Percentiles rank a stretch among this genome's conserved stretches.
Evolutionary conservation across 768 basidiomycete species (phyloP).

Genomic region (Mycena maculata): DNA sequence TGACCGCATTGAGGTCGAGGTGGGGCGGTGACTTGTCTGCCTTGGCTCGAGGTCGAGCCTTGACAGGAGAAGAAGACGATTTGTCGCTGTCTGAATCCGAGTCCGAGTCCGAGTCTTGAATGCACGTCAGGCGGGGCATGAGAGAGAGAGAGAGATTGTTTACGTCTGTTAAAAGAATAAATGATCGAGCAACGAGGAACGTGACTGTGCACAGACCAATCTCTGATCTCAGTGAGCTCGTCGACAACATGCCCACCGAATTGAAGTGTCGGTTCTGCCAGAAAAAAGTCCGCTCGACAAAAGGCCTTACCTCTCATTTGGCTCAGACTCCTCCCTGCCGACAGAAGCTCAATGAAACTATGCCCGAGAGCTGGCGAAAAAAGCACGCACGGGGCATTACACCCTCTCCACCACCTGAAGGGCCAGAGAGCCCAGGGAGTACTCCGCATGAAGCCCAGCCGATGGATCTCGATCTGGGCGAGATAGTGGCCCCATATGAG

Average conservation of each 20-base stretch:
- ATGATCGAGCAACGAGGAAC: constrained; percentile 1
- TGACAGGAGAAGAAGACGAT: not conserved
- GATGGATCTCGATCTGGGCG: constrained; percentile 4
- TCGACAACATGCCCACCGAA: not conserved
- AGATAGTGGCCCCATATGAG: no score
- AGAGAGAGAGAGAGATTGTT: not conserved
- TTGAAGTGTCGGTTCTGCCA: constrained; percentile 9
- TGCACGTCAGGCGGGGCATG: not conserved
- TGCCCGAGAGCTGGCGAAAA: not conserved
- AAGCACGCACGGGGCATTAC: not conserved
- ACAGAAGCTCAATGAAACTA: not conserved
- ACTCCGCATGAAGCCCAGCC: not conserved
- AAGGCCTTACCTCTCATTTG: constrained; percentile 7
- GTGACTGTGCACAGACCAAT: constrained; percentile 5
- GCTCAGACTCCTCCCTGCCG: constrained; percentile 15
- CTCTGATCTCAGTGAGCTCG: no score
- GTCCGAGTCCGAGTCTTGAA: constrained; percentile 1
- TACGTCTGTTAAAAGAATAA: constrained; percentile 2
- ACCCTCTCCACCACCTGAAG: not conserved
- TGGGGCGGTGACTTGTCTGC: not conserved
- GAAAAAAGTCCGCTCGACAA: not conserved
- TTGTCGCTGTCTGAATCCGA: not conserved
- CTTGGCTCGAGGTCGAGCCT: no score
- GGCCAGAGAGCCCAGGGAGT: not conserved
- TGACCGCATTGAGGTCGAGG: not conserved